These are phyloP conservation scores for Metschnikowia henanensis DNA, from an alignment of 805 yeast species.

Conservation along the genomic window DNA sequence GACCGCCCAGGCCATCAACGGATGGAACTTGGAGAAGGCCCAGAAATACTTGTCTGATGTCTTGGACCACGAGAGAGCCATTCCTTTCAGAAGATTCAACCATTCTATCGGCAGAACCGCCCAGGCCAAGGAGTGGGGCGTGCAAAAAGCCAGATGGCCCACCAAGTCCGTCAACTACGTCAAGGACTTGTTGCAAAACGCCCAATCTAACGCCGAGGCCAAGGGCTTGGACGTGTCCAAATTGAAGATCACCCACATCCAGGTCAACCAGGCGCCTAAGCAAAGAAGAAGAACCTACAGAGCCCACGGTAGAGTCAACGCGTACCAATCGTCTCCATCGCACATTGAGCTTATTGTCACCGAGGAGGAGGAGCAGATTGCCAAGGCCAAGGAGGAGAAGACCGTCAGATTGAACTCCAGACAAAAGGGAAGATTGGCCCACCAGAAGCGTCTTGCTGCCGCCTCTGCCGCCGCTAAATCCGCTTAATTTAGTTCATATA, in stretches of 20 bases:
- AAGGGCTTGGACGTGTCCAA: constrained; percentile 97
- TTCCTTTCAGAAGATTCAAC: constrained; percentile 98
- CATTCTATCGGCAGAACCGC: constrained; percentile 98
- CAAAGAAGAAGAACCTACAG: constrained; percentile 99
- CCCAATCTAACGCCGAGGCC: constrained; percentile 95
- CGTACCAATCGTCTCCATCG: constrained; percentile 98
- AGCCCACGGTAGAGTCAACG: constrained; percentile 99
- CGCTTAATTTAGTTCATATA: constrained; percentile 8
- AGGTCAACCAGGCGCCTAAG: constrained; percentile 99
- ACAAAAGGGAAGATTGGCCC: constrained; percentile 89
- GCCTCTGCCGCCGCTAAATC: not conserved
- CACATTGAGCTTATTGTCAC: constrained; percentile 97
- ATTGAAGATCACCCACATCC: constrained; percentile 96
- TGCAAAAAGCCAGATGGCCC: constrained; percentile 99
- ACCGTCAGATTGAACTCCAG: constrained; percentile 78
- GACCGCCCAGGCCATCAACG: constrained; percentile 97
- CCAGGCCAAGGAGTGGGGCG: constrained; percentile 99
- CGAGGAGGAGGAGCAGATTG: constrained; percentile 92
- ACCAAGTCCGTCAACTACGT: constrained; percentile 96
- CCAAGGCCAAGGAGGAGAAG: constrained; percentile 78
- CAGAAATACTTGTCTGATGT: constrained; percentile 95
- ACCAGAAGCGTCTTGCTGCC: constrained; percentile 82
- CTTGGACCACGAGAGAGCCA: constrained; percentile 97
- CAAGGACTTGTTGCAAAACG: constrained; percentile 93
- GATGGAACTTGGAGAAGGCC: constrained; percentile 97